Percentiles rank a stretch among this genome's conserved stretches.
These are phyloP conservation scores for Ceratocystis harringtonii DNA, from an alignment of 2,329 filamentous ascomycete genomes.

Conservation along the genomic window DNA sequence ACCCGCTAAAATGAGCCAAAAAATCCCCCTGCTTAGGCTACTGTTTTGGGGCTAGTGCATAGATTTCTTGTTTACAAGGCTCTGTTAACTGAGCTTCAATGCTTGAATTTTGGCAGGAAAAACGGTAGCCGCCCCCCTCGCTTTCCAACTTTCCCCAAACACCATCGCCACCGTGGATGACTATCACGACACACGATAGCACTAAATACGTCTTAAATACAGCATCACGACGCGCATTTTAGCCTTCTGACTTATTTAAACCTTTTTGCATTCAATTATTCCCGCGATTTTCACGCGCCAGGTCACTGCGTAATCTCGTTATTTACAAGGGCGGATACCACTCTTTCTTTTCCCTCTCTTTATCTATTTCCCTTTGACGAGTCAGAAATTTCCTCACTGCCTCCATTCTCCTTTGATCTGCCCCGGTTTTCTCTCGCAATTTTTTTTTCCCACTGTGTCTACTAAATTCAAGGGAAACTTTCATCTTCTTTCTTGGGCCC, in stretches of 20 bases:
- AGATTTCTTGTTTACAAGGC: slow-evolving; percentile 10
- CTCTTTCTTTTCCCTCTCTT: slow-evolving; percentile 1
- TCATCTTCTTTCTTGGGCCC: not conserved
- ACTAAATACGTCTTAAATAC: not conserved
- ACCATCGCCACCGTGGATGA: slow-evolving; percentile 8
- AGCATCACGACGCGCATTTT: slow-evolving; percentile 11
- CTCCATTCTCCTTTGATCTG: not conserved
- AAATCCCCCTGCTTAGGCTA: not conserved
- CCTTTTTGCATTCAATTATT: slow-evolving; percentile 12
- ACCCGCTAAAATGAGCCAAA: not conserved
- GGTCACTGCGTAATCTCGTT: slow-evolving; percentile 7
- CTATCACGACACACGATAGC: not conserved
- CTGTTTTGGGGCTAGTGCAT: slow-evolving; percentile 9
- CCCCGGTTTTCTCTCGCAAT: not conserved
- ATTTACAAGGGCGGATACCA: slow-evolving; percentile 9
- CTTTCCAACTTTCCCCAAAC: slow-evolving; percentile 15
- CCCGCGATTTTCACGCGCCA: slow-evolving; percentile 13
- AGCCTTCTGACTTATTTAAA: not conserved
- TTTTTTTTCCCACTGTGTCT: slow-evolving; percentile 1
- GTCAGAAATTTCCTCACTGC: not conserved
- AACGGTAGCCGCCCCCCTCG: slow-evolving; percentile 12
- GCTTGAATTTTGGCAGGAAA: slow-evolving; percentile 7
- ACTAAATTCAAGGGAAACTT: slow-evolving; percentile 2
- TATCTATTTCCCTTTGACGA: not conserved
- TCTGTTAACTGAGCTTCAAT: slow-evolving; percentile 9